These are phyloP conservation scores for Stagonosporopsis chrysanthemi DNA, from an alignment of 2,329 filamentous ascomycete species.

Conservation along the genomic window DNA sequence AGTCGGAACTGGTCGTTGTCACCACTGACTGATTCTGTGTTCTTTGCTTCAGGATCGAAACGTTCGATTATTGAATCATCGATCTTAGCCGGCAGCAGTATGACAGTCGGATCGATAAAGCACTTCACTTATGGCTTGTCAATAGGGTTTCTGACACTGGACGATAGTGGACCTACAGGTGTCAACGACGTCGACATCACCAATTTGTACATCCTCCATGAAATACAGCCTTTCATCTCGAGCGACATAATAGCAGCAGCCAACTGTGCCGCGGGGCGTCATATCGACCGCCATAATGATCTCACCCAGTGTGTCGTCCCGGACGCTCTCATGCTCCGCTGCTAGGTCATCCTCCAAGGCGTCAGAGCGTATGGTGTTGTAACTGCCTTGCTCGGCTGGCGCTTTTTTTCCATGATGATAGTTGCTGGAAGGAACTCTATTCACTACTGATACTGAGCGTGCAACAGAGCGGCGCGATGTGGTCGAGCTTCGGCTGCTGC, in stretches of 20 bases:
- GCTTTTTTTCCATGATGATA: background rate
- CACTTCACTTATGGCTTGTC: constrained; percentile 59
- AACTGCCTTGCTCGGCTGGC: constrained; percentile 1
- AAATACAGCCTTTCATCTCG: constrained; percentile 74
- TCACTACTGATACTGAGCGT: constrained; percentile 19
- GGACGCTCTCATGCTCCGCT: constrained; percentile 41
- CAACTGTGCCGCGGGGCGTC: constrained; percentile 72
- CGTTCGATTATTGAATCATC: constrained; percentile 58
- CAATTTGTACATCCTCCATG: constrained; percentile 76
- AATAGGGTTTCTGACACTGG: background rate
- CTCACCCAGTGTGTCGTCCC: constrained; percentile 66
- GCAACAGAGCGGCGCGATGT: constrained; percentile 20
- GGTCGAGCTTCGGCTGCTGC: constrained; percentile 16
- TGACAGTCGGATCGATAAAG: constrained; percentile 67
- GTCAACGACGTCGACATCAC: constrained; percentile 68
- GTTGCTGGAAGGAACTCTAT: background rate
- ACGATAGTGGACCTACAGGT: constrained; percentile 45
- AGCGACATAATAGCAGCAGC: constrained; percentile 83
- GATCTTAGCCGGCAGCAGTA: constrained; percentile 64
- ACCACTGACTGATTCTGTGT: constrained; percentile 38
- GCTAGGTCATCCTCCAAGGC: background rate
- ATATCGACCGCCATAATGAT: constrained; percentile 83
- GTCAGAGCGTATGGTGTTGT: constrained; percentile 13
- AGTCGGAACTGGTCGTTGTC: constrained; percentile 59
- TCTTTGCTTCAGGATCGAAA: constrained; percentile 55